Evolutionary conservation across 139 green algal genomes (phyloP).

Genomic region (Chlamydomonas schloesseri): DNA sequence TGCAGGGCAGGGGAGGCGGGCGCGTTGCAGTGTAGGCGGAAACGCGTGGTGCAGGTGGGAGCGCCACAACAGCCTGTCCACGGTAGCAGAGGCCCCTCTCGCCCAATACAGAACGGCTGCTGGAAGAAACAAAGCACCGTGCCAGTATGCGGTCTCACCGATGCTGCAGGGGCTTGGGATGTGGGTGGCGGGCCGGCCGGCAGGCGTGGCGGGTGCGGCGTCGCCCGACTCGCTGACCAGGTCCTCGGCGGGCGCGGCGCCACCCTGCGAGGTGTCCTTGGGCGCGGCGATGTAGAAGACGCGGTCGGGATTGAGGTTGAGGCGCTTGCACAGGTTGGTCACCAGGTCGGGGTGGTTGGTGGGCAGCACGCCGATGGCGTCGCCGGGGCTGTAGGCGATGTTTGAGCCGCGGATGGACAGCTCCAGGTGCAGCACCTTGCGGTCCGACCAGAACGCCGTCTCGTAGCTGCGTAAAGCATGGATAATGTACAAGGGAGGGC

Average conservation of each 20-base stretch:
- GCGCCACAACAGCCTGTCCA: no score
- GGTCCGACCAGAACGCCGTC: constrained; percentile 75
- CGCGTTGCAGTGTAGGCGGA: no score
- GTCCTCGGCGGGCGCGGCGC: background rate
- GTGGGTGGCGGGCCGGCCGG: constrained; percentile 61
- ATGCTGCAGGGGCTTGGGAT: constrained; percentile 85
- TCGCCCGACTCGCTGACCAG: constrained; percentile 65
- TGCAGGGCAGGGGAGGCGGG: background rate
- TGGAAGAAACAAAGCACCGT: no score
- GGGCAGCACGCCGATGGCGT: constrained; percentile 88
- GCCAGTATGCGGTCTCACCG: background rate
- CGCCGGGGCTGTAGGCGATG: constrained; percentile 84
- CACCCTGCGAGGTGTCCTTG: constrained; percentile 55
- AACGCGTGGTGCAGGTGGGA: no score
- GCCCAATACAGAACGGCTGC: no score
- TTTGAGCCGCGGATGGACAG: constrained; percentile 79
- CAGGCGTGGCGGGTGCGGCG: constrained; percentile 51
- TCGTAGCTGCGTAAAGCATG: constrained; percentile 58
- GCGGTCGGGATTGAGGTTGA: constrained; percentile 21
- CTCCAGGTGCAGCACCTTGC: constrained; percentile 90
- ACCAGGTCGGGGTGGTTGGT: constrained; percentile 48
- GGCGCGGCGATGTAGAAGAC: background rate
- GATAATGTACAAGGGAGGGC: no score
- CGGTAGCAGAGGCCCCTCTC: no score
- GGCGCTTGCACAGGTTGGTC: constrained; percentile 42